Percentiles rank a stretch among this genome's conserved stretches.
phyloP scores from a whole-genome alignment of 768 basidiomycete species.

The Gyrodon lividus region DNA sequence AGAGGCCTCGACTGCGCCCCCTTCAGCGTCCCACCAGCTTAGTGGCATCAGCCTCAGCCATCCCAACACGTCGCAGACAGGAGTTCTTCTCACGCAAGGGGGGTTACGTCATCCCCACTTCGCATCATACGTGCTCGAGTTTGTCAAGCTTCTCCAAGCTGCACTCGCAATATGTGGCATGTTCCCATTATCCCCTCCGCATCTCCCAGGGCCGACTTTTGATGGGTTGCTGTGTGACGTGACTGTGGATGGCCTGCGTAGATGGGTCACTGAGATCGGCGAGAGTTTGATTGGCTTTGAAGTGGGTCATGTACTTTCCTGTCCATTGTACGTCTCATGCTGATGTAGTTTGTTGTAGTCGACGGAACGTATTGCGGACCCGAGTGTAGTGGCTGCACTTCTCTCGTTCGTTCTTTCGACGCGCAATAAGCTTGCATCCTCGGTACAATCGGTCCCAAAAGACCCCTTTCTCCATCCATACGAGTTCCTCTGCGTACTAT shows the following conservation, averaged over 20 bases:
- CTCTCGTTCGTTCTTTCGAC: conserved; percentile 65
- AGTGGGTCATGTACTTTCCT: conserved; percentile 31
- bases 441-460: conserved; percentile 53
- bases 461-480: conserved; percentile 78
- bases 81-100: conserved; percentile 6
- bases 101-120: conserved; percentile 43
- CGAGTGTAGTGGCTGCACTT: conserved; percentile 65
- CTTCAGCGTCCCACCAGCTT: conserved; percentile 21
- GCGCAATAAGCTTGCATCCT: conserved; percentile 66
- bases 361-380: conserved; percentile 73
- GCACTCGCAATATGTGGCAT: conserved; percentile 71
- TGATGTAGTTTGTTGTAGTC: conserved; percentile 40
- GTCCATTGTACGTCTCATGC: neutral
- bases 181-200: conserved; percentile 37
- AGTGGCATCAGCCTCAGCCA: conserved; percentile 13
- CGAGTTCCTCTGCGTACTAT: conserved; percentile 51
- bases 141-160: conserved; percentile 73
- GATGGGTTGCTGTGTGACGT: conserved; percentile 79
- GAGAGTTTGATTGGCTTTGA: conserved; percentile 61
- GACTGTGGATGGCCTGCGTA: conserved; percentile 67
- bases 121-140: conserved; percentile 65
- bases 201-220: conserved; percentile 18
- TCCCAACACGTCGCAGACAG: conserved; percentile 15
- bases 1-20: conserved; percentile 23
- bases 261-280: conserved; percentile 68